A percentile compares a stretch with the other conserved stretches of the same genome.
Conservation (phyloP, 2,329 filamentous ascomycete genomes). For the Chrysoporthe austroafricana region DNA sequence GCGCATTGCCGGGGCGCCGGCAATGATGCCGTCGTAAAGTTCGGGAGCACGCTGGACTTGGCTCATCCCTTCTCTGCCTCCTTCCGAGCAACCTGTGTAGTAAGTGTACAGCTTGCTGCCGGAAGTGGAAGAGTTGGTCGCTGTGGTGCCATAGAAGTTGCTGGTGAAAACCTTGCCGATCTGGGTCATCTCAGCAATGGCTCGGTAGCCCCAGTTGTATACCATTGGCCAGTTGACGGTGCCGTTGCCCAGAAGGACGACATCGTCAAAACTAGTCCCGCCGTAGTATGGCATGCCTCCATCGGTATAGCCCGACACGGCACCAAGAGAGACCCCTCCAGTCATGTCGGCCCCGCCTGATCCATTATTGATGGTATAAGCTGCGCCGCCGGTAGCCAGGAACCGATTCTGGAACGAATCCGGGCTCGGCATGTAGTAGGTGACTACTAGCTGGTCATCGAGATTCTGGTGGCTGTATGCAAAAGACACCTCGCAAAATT, state of each 20-base stretch:
- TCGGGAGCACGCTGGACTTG: constrained; percentile 52
- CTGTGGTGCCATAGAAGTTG: neutral
- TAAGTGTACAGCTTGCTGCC: constrained; percentile 41
- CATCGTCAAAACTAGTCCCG: neutral
- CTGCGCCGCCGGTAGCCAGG: neutral
- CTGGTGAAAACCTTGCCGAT: neutral
- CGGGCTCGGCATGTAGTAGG: neutral
- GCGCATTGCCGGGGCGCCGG: constrained; percentile 44
- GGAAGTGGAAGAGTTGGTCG: neutral
- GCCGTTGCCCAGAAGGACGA: neutral
- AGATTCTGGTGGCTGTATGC: neutral
- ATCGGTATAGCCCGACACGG: neutral
- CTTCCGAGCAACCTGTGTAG: constrained; percentile 57
- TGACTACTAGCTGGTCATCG: neutral
- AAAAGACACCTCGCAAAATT: neutral
- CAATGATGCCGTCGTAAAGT: constrained; percentile 56
- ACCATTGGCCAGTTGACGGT: neutral
- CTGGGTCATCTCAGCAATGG: neutral
- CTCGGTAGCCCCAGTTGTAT: neutral
- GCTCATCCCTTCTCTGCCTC: constrained; percentile 56
- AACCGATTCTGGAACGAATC: neutral
- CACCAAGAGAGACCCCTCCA: neutral
- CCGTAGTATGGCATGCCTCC: neutral
- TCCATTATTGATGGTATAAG: neutral
- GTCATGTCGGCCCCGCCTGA: neutral